phyloP scores from a whole-genome alignment of 306 rosid species.

The Echinosophora koreensis region DNA sequence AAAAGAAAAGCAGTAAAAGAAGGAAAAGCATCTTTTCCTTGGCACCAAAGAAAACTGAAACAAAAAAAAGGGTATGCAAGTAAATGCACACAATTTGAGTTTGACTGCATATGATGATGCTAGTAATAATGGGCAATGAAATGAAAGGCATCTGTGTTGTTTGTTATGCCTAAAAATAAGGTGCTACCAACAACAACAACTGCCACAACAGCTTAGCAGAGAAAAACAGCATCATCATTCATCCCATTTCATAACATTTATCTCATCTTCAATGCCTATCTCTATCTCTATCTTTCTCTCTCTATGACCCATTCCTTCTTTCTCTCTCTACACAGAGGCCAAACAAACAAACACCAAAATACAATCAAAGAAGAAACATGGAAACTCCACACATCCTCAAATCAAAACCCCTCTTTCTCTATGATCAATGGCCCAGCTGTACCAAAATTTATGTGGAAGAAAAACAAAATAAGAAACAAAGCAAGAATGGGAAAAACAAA shows the following conservation, averaged over 20 bases:
- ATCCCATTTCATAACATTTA: neutral
- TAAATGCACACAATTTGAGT: slow-evolving; percentile 12
- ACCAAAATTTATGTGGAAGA: slow-evolving; percentile 69
- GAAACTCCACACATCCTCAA: slow-evolving; percentile 63
- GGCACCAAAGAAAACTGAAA: slow-evolving; percentile 22
- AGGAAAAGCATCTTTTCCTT: neutral
- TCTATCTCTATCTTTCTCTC: slow-evolving; percentile 14
- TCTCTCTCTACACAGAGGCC: slow-evolving; percentile 56
- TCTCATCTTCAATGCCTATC: slow-evolving; percentile 2
- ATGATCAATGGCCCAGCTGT: slow-evolving; percentile 84
- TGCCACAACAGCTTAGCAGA: neutral
- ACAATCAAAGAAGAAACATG: slow-evolving; percentile 62
- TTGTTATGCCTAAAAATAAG: slow-evolving; percentile 1
- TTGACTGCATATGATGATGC: neutral
- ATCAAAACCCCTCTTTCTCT: slow-evolving; percentile 48
- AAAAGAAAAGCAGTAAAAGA: neutral
- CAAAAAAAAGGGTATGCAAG: slow-evolving; percentile 37
- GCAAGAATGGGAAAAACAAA: slow-evolving; percentile 43
- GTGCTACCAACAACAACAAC: slow-evolving; percentile 2
- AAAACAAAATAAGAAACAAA: slow-evolving; percentile 45
- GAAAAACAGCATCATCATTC: neutral
- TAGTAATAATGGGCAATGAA: neutral
- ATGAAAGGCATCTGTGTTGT: neutral
- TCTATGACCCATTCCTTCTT: slow-evolving; percentile 27
- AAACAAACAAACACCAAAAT: slow-evolving; percentile 32